phyloP scores from a whole-genome alignment of 495 filamentous ascomycete species.

The Aspergillus cristatus region DNA sequence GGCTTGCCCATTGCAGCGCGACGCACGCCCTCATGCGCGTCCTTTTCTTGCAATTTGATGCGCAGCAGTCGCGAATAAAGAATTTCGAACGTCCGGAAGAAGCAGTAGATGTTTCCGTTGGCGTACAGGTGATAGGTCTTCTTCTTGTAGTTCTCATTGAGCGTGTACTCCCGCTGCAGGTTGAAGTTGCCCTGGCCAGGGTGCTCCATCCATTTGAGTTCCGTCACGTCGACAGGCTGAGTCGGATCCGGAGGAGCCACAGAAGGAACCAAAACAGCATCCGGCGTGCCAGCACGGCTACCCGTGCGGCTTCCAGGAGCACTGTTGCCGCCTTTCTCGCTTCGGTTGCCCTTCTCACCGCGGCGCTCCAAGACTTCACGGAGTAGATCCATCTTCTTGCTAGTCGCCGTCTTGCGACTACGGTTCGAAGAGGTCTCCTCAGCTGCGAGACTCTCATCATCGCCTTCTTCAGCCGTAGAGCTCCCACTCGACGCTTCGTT shows the following conservation, averaged over 20 bases:
- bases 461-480: constrained; percentile 59
- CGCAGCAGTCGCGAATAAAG: constrained; percentile 74
- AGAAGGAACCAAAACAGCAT: constrained; percentile 52
- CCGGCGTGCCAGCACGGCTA: constrained; percentile 84
- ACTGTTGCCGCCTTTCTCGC: constrained; percentile 69
- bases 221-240: constrained; percentile 37
- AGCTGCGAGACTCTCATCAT: constrained; percentile 48
- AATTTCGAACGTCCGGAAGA: constrained; percentile 84
- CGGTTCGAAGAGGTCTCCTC: constrained; percentile 43
- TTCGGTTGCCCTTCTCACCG: constrained; percentile 50
- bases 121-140: constrained; percentile 76
- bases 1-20: constrained; percentile 60
- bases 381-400: constrained; percentile 71
- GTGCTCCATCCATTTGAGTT: constrained; percentile 52
- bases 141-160: constrained; percentile 73
- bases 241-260: constrained; percentile 37
- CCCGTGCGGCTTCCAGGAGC: constrained; percentile 40
- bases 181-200: constrained; percentile 42
- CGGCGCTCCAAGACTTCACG: constrained; percentile 76
- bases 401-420: constrained; percentile 52
- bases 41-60: constrained; percentile 67
- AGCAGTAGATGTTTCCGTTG: constrained; percentile 83
- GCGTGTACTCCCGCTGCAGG: constrained; percentile 53
- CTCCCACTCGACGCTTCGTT: constrained; percentile 55
- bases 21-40: constrained; percentile 61